Percentiles rank a stretch among this genome's conserved stretches.
phyloP scores from a whole-genome alignment of 1,284 basidiomycete genomes.

The Puccinia sorghi region DNA sequence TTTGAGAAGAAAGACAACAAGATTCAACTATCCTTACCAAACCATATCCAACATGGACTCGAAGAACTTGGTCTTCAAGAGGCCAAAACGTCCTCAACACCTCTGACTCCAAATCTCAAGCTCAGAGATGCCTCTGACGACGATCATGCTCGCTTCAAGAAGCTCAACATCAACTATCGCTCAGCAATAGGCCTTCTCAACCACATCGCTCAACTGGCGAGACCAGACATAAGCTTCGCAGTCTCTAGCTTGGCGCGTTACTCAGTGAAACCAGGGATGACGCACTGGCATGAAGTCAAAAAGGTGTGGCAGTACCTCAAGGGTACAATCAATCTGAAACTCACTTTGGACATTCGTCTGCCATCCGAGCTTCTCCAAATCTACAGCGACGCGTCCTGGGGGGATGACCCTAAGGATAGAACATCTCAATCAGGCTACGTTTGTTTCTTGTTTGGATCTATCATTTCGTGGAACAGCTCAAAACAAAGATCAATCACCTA shows the following conservation, averaged over 20 bases:
- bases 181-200: too few species aligned
- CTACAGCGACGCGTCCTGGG: background rate
- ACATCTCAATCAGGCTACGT: background rate
- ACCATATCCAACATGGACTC: background rate
- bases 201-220: background rate
- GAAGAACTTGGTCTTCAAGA: background rate
- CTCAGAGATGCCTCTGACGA: too few species aligned
- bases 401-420: background rate
- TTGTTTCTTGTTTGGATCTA: too few species aligned
- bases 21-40: background rate
- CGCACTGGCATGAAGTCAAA: constrained; percentile 3
- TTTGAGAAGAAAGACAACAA: background rate
- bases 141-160: too few species aligned
- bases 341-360: background rate
- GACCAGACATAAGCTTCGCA: too few species aligned
- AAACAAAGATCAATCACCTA: too few species aligned
- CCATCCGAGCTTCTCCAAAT: background rate
- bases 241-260: background rate
- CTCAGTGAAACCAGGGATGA: background rate
- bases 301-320: too few species aligned
- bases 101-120: too few species aligned
- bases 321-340: background rate
- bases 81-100: too few species aligned
- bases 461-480: too few species aligned
- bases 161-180: too few species aligned